Percentiles rank a stretch among this genome's conserved stretches.
Evolutionary conservation across 169 alveolate genomes (phyloP).

Genomic region (Theileria annulata): DNA sequence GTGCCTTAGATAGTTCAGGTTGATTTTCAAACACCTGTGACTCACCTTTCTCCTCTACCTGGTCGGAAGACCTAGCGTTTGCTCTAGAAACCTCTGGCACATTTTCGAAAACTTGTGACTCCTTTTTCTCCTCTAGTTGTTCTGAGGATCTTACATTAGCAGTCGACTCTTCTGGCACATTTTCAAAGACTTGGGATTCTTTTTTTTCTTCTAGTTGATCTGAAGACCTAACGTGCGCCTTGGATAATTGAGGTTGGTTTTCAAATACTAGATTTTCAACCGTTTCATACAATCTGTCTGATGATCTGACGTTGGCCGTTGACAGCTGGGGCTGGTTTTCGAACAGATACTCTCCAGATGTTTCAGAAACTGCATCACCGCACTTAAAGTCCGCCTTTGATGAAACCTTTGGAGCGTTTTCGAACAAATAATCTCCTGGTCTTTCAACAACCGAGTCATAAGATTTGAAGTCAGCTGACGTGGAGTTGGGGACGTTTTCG

Average conservation of each 20-base stretch:
- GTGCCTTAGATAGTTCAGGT: constrained; percentile 55
- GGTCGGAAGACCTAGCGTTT: constrained; percentile 52
- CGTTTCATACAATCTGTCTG: not conserved
- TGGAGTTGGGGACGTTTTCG: constrained; percentile 44
- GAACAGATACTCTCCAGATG: constrained; percentile 38
- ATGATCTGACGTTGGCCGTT: constrained; percentile 48
- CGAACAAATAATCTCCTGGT: constrained; percentile 25
- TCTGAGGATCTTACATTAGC: constrained; percentile 47
- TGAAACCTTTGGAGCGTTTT: constrained; percentile 44
- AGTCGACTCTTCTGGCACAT: constrained; percentile 40
- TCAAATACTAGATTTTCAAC: constrained; percentile 30
- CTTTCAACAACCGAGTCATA: constrained; percentile 10
- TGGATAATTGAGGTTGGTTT: constrained; percentile 42
- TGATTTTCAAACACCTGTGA: constrained; percentile 56
- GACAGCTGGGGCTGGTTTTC: constrained; percentile 59
- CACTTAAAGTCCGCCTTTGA: constrained; percentile 57
- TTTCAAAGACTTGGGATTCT: constrained; percentile 32
- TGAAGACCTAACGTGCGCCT: constrained; percentile 20
- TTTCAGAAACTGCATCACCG: constrained; percentile 14
- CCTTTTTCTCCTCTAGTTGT: not conserved
- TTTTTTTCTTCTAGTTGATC: constrained; percentile 8
- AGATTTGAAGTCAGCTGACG: constrained; percentile 44
- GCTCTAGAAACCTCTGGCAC: constrained; percentile 42
- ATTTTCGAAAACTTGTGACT: constrained; percentile 43
- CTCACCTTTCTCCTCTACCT: constrained; percentile 12